Conservation (phyloP, 106 monocot species). For the Vanilla planifolia region DNA sequence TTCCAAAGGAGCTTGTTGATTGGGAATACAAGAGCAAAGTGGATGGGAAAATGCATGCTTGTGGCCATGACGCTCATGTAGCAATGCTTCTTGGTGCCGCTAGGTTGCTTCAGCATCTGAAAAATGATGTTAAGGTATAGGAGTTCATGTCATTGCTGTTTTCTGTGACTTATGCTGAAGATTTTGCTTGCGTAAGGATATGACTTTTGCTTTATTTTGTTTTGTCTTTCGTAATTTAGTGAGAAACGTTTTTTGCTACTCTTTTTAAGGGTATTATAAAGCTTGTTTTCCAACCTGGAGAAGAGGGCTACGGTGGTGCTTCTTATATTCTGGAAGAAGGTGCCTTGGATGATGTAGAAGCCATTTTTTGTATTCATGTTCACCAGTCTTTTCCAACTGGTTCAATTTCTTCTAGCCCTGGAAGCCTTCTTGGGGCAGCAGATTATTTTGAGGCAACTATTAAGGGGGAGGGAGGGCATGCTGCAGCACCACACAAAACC, state of each 20-base stretch:
- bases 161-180: background rate
- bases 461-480: slow-evolving; percentile 41
- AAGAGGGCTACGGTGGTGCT: slow-evolving; percentile 50
- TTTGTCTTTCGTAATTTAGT: too few relatives aligned
- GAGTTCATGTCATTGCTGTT: background rate
- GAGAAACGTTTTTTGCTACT: too few relatives aligned
- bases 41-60: slow-evolving; percentile 72
- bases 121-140: slow-evolving; percentile 33
- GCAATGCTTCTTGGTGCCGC: slow-evolving; percentile 62
- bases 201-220: too few relatives aligned
- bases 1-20: slow-evolving; percentile 49
- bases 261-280: slow-evolving; percentile 44
- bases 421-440: slow-evolving; percentile 35
- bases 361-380: slow-evolving; percentile 58
- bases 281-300: slow-evolving; percentile 68
- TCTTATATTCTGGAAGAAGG: slow-evolving; percentile 46
- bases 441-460: slow-evolving; percentile 29
- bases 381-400: slow-evolving; percentile 22
- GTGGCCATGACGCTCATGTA: slow-evolving; percentile 69
- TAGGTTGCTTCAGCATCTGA: slow-evolving; percentile 32
- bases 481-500: slow-evolving; percentile 15
- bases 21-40: slow-evolving; percentile 64
- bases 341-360: slow-evolving; percentile 28
- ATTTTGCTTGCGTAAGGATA: too few relatives aligned
- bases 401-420: slow-evolving; percentile 36